phyloP scores from a whole-genome alignment of 2,329 filamentous ascomycete genomes.

The Claviceps humidiphila region DNA sequence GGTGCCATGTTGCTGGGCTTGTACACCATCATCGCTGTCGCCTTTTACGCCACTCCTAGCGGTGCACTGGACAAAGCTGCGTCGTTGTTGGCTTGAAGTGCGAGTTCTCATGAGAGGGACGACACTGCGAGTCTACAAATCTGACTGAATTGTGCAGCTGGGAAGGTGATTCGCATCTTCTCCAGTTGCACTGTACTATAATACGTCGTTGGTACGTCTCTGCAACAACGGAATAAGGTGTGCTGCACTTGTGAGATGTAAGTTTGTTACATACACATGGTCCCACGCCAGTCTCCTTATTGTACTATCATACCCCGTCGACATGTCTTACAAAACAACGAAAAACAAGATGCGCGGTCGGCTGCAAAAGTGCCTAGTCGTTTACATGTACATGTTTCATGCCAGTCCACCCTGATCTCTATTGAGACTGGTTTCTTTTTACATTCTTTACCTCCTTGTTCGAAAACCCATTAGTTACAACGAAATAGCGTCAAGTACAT shows the following conservation, averaged over 20 bases:
- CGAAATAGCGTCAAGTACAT: too few species aligned
- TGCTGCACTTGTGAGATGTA: not conserved
- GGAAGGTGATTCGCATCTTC: constrained; percentile 32
- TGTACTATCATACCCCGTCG: too few species aligned
- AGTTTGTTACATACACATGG: too few species aligned
- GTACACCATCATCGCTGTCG: constrained; percentile 47
- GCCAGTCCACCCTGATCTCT: not conserved
- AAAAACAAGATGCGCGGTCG: too few species aligned
- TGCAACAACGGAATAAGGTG: not conserved
- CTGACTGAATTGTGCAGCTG: too few species aligned
- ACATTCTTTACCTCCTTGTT: not conserved
- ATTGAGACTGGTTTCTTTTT: not conserved
- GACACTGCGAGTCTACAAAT: too few species aligned
- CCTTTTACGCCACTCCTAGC: constrained; percentile 42
- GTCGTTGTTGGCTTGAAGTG: not conserved
- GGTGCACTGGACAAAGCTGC: constrained; percentile 29
- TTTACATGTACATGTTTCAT: too few species aligned
- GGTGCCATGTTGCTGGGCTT: constrained; percentile 52
- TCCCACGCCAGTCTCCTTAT: too few species aligned
- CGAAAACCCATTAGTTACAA: not conserved
- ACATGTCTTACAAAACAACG: too few species aligned
- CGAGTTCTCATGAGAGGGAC: not conserved
- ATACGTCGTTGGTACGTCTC: not conserved
- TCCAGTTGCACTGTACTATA: constrained; percentile 32
- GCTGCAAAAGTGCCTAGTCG: too few species aligned